A percentile compares a stretch with the other conserved stretches of the same genome.
Conservation (phyloP, 2,329 filamentous ascomycete species). For the Drechslera avenae region DNA sequence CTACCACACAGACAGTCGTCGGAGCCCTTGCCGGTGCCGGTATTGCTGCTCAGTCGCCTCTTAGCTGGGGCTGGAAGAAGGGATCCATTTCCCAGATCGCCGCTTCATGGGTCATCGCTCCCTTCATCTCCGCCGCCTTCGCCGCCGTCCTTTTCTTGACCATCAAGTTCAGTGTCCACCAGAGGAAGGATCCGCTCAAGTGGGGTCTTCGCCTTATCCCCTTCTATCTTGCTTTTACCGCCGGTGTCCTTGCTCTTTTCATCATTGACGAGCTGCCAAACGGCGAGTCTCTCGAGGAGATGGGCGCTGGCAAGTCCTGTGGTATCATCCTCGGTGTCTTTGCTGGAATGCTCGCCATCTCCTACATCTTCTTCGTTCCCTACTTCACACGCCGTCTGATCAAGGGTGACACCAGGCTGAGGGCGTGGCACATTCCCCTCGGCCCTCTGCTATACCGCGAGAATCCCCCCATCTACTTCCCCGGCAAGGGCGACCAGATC, state of each 20-base stretch:
- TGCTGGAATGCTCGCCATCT: constrained; percentile 26
- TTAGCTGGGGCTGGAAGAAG: constrained; percentile 35
- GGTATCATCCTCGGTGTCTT: constrained; percentile 39
- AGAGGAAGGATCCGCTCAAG: constrained; percentile 56
- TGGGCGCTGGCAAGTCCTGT: constrained; percentile 35
- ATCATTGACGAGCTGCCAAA: constrained; percentile 59
- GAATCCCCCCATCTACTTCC: constrained; percentile 50
- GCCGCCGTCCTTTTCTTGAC: constrained; percentile 57
- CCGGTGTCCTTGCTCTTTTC: constrained; percentile 60
- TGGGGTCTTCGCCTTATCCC: constrained; percentile 57
- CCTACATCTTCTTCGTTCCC: constrained; percentile 38
- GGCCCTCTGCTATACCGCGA: constrained; percentile 52
- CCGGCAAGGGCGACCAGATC: constrained; percentile 45
- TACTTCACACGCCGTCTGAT: constrained; percentile 37
- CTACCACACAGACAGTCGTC: constrained; percentile 66
- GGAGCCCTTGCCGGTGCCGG: constrained; percentile 66
- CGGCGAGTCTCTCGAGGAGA: constrained; percentile 35
- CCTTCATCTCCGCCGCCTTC: constrained; percentile 55
- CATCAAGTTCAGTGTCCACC: constrained; percentile 57
- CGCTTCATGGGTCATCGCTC: constrained; percentile 57
- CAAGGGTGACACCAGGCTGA: constrained; percentile 31
- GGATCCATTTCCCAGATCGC: constrained; percentile 44
- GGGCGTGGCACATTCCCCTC: constrained; percentile 33
- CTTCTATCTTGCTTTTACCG: constrained; percentile 57
- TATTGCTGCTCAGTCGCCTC: constrained; percentile 50